Evolutionary conservation across 2,329 filamentous ascomycete genomes (phyloP), one percentile per base, ranked within the genome.

Genomic region (Stemphylium vesicarium): DNA sequence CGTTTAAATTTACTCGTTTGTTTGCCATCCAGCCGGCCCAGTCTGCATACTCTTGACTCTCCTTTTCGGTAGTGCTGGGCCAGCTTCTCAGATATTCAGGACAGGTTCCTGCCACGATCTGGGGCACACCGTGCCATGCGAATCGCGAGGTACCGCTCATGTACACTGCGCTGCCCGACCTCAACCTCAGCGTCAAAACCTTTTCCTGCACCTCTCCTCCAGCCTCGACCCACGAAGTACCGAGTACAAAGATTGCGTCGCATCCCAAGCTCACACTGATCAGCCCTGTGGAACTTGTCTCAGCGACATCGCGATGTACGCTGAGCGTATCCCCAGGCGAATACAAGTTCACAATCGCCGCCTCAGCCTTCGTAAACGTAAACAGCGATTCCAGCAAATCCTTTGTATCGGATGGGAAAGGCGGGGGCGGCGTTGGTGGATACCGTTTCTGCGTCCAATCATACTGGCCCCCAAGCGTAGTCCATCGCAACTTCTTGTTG

Each of bases 91-190:
- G 75, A 75, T 88, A 90, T 0, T 78, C 78, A 0, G 94, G 94
- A 75, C 93, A 98, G 0, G 91, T 96, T 1, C 79, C 85, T 41
- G 86, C 83, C 32, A 97, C 70, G 11, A 98, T 88, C 73, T 93
- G 95, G 5, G 95, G 93, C 11, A 98, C 92, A 11, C 91, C 93
- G 77, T 98, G 95, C 94, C 94, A 98, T 2, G 94, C 93, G 76
- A 92, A 96, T 38, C 95, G 83, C 4, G 91, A 89, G 53, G 86
- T 81, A 16, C 89, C 84, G 44, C 85, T 88, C 94, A 99, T 98
- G 70, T 96, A 92, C 1, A 98, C 86, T 0, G 88, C 92, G 78
- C 97, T 94, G 0, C 95, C 94, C 0, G 92, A 96, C 20, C 88
- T 83, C 33, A 98, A 79, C 18, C 72, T 54, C 1, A 75, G 46